Percentiles rank a stretch among this genome's conserved stretches.
These are phyloP conservation scores for Lasiodiplodia theobromae DNA, from an alignment of 2,329 filamentous ascomycete species.

Conservation along the genomic window DNA sequence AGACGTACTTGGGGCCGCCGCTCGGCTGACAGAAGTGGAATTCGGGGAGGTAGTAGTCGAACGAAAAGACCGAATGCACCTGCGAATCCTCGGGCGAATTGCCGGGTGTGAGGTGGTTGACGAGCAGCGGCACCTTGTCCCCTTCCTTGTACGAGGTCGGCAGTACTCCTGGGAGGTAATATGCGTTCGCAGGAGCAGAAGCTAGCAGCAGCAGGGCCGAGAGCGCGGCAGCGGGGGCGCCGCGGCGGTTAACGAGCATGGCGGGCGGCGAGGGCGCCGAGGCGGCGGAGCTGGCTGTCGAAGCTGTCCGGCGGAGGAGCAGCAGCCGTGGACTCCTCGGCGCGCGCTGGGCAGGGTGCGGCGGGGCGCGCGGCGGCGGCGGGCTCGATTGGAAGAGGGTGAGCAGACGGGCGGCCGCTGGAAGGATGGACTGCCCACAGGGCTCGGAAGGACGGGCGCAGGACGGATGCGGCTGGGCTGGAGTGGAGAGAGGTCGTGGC, in stretches of 20 bases:
- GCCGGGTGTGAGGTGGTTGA: slow-evolving; percentile 91
- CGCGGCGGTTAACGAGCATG: slow-evolving; percentile 43
- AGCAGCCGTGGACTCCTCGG: slow-evolving; percentile 26
- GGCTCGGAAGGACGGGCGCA: not conserved
- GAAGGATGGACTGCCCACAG: slow-evolving; percentile 1
- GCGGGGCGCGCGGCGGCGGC: slow-evolving; percentile 2
- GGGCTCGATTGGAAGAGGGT: not conserved
- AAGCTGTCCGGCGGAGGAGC: slow-evolving; percentile 16
- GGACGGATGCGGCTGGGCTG: slow-evolving; percentile 2
- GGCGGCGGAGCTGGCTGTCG: slow-evolving; percentile 1
- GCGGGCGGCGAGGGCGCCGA: not conserved
- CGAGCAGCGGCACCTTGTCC: slow-evolving; percentile 83
- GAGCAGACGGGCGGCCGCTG: not conserved
- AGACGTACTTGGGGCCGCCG: slow-evolving; percentile 77
- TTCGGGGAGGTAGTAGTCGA: slow-evolving; percentile 89
- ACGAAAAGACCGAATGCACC: slow-evolving; percentile 90
- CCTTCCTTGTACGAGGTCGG: slow-evolving; percentile 87
- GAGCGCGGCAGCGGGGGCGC: slow-evolving; percentile 38
- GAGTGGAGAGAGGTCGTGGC: not conserved
- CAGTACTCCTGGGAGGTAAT: slow-evolving; percentile 95
- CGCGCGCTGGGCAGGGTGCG: slow-evolving; percentile 16
- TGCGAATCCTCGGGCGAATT: slow-evolving; percentile 78
- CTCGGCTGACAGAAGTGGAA: slow-evolving; percentile 90
- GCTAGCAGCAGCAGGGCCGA: slow-evolving; percentile 48
- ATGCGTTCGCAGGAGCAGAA: slow-evolving; percentile 63